These are phyloP conservation scores for Cucurbita ficifolia DNA, from an alignment of 306 rosid genomes.

Conservation along the genomic window DNA sequence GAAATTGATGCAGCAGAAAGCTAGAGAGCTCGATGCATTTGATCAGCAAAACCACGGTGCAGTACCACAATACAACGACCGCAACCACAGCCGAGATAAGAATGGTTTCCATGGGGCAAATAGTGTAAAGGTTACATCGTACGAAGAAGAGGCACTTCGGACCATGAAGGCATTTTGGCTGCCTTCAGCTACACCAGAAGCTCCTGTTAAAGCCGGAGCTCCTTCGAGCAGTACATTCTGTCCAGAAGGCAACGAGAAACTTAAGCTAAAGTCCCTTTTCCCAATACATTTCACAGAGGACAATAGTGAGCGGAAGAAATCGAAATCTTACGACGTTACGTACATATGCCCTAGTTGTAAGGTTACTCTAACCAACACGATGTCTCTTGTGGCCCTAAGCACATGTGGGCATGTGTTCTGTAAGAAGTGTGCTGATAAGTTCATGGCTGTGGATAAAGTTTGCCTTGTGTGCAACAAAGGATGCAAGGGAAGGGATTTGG, in stretches of 20 bases:
- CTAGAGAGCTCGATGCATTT: conserved; percentile 86
- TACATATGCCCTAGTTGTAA: conserved; percentile 90
- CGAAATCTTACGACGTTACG: conserved; percentile 42
- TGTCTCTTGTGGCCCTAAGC: conserved; percentile 77
- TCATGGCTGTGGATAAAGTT: conserved; percentile 75
- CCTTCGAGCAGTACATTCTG: conserved; percentile 62
- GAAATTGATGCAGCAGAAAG: conserved; percentile 54
- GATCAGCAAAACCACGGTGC: conserved; percentile 99
- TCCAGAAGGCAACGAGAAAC: conserved; percentile 84
- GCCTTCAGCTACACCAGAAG: conserved; percentile 92
- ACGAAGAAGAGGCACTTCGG: conserved; percentile 92
- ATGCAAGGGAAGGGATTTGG: conserved; percentile 70
- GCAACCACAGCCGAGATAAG: conserved; percentile 57
- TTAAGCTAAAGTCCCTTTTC: conserved; percentile 76
- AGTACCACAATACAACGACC: conserved; percentile 67
- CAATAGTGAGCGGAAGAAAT: conserved; percentile 42
- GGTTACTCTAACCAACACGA: conserved; percentile 69
- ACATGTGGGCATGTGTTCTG: conserved; percentile 89
- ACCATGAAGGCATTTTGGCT: conserved; percentile 99
- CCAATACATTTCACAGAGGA: conserved; percentile 71
- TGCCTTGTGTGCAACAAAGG: conserved; percentile 81
- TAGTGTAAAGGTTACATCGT: conserved; percentile 96
- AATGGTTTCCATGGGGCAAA: conserved; percentile 93
- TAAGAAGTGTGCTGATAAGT: conserved; percentile 86
- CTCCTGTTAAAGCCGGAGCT: conserved; percentile 61